Conservation (phyloP, 345 rosid genomes). For the Citrus inodora region DNA sequence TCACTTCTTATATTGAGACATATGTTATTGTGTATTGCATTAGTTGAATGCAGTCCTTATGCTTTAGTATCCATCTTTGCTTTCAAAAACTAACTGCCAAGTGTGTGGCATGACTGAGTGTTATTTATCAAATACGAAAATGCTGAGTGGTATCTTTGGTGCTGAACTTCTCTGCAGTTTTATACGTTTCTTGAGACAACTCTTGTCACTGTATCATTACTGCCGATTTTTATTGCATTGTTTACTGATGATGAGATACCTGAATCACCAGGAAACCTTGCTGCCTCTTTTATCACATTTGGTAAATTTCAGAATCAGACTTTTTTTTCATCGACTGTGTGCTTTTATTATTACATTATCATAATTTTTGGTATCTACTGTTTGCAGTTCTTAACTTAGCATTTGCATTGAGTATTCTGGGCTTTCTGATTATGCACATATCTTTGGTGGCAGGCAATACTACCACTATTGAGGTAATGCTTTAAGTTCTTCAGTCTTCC, state of each 20-base stretch:
- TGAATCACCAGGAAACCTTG: constrained; percentile 63
- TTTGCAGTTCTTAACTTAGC: constrained; percentile 71
- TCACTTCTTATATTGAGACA: background rate
- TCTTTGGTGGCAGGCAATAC: constrained; percentile 58
- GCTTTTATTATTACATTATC: background rate
- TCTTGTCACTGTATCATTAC: constrained; percentile 56
- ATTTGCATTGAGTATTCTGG: constrained; percentile 71
- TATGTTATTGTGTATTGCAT: background rate
- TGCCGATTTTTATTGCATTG: constrained; percentile 64
- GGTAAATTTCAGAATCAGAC: constrained; percentile 35
- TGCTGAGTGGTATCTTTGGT: constrained; percentile 11
- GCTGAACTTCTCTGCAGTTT: constrained; percentile 50
- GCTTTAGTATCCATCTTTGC: background rate
- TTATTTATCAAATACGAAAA: background rate
- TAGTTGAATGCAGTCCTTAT: constrained; percentile 1
- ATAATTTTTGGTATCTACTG: background rate
- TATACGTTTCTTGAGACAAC: constrained; percentile 83
- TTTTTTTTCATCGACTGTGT: background rate
- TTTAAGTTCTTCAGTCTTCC: constrained; percentile 3
- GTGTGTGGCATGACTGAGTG: background rate
- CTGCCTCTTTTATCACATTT: constrained; percentile 70
- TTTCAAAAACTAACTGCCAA: background rate
- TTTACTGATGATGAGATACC: constrained; percentile 64
- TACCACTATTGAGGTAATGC: constrained; percentile 78
- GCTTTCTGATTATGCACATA: constrained; percentile 77